Evolutionary conservation across 257 asterid genomes (phyloP).

Genomic region (Mitragyna speciosa): DNA sequence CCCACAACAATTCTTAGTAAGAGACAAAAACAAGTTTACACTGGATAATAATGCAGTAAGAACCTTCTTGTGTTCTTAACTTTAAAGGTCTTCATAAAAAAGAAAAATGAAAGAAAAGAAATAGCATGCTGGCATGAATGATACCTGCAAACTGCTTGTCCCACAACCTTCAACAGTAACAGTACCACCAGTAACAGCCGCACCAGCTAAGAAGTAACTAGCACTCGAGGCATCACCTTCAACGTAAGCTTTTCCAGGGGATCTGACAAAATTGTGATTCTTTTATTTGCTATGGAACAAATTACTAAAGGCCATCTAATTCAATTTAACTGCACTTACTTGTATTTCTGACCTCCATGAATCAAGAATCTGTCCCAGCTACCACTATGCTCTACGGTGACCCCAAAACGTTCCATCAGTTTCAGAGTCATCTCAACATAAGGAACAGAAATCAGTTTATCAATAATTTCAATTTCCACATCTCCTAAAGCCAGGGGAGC

Average conservation of each 20-base stretch:
- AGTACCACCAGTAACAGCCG: constrained; percentile 96
- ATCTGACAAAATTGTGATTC: constrained; percentile 38
- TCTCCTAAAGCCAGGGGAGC: constrained; percentile 92
- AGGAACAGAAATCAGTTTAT: constrained; percentile 91
- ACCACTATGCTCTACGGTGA: constrained; percentile 75
- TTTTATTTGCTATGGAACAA: constrained; percentile 17
- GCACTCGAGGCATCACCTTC: constrained; percentile 99
- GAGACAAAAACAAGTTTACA: not conserved
- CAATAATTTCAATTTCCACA: constrained; percentile 88
- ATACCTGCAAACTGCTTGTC: constrained; percentile 96
- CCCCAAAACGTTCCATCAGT: constrained; percentile 98
- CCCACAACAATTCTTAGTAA: not conserved
- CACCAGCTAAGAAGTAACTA: constrained; percentile 99
- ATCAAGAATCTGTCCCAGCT: constrained; percentile 87
- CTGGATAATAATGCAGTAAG: not conserved
- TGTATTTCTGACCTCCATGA: constrained; percentile 91
- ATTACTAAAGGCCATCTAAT: constrained; percentile 18
- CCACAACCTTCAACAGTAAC: constrained; percentile 97
- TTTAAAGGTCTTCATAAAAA: not conserved
- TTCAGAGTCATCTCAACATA: constrained; percentile 97
- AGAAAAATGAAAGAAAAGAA: not conserved
- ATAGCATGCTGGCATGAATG: not conserved
- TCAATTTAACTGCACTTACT: constrained; percentile 46
- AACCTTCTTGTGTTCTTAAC: not conserved
- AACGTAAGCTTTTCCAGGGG: constrained; percentile 93